Conservation (phyloP, 2,329 filamentous ascomycete genomes). For the Hawksworthiomyces lignivorus region DNA sequence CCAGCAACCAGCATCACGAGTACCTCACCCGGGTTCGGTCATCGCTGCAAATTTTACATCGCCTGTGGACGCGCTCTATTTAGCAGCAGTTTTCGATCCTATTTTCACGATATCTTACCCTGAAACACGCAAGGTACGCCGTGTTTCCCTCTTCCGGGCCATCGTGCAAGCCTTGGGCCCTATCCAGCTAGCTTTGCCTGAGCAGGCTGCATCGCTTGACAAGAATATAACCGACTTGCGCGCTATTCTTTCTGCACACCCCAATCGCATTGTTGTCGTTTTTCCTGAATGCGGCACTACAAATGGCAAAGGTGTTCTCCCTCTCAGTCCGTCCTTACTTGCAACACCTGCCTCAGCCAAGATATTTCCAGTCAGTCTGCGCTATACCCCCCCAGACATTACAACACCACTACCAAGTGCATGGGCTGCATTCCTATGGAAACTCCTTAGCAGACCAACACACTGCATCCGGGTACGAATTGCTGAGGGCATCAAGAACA, state of each 20-base stretch:
- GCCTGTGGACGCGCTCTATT: conserved; percentile 86
- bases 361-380: conserved; percentile 84
- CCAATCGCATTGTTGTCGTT: conserved; percentile 69
- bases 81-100: conserved; percentile 92
- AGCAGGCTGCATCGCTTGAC: conserved; percentile 19
- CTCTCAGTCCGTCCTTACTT: conserved; percentile 70
- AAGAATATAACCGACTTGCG: conserved; percentile 50
- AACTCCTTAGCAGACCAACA: conserved; percentile 72
- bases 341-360: conserved; percentile 57
- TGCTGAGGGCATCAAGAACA: conserved; percentile 62
- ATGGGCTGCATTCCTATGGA: conserved; percentile 73
- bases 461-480: conserved; percentile 89
- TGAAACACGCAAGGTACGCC: conserved; percentile 62
- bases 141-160: conserved; percentile 68
- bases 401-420: conserved; percentile 79
- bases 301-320: conserved; percentile 84
- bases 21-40: conserved; percentile 72
- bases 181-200: conserved; percentile 38
- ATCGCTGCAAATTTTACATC: conserved; percentile 90
- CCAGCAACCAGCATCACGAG: conserved; percentile 61
- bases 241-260: conserved; percentile 58
- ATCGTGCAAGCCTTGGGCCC: conserved; percentile 63
- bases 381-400: conserved; percentile 82
- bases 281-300: conserved; percentile 94
- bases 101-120: conserved; percentile 87